Evolutionary conservation across 208 protist species (phyloP), one percentile per base, ranked within the genome.

Genomic region (Tetramitus jugosus): DNA sequence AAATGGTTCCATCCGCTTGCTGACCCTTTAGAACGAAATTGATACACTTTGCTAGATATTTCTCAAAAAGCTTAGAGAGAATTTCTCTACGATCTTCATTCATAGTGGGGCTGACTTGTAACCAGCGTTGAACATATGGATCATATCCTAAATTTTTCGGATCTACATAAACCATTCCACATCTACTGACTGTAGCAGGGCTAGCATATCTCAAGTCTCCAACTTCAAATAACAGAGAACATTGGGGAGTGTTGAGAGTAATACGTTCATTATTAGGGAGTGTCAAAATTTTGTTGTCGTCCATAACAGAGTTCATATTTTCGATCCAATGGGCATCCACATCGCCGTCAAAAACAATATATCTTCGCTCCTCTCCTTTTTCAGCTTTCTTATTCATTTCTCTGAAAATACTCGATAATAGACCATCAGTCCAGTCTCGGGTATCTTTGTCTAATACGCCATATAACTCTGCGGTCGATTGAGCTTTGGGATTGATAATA

Each of bases 301-400:
- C 97, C 96, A 99, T 98, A 46, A 99, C 95, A 33, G 95, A 98
- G 88, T 99, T 99, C 96, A 99, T 98, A 84, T 98, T 96, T 89
- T 99, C 97, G 68, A 99, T 95, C 97, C 97, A 99, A 79, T 97
- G 91, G 2, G 97, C 95, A 85, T 99, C 97, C 26, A 99, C 96
- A 87, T 99, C 97, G 67, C 96, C 96, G 83, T 99, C 97, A 85
- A 98, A 99, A 42, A 98, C 87, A 75, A 99, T 94, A 81, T 97
- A 98, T 35, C 94, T 88, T 29, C 92, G 84, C 42, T 83, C 80
- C 23, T 75, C 26, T 49, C 91, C 90, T 3, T 76, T 77, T 37
- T 69, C 69, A 37, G 90, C 53, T 84, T 80, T 79, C 26, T 94
- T 88, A 85, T 98, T 98, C 77, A 98, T 96, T 60, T 90, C 83